Evolutionary conservation across 163 green algal genomes (phyloP).

Genomic region (Coccomyxa subellipsoidea): DNA sequence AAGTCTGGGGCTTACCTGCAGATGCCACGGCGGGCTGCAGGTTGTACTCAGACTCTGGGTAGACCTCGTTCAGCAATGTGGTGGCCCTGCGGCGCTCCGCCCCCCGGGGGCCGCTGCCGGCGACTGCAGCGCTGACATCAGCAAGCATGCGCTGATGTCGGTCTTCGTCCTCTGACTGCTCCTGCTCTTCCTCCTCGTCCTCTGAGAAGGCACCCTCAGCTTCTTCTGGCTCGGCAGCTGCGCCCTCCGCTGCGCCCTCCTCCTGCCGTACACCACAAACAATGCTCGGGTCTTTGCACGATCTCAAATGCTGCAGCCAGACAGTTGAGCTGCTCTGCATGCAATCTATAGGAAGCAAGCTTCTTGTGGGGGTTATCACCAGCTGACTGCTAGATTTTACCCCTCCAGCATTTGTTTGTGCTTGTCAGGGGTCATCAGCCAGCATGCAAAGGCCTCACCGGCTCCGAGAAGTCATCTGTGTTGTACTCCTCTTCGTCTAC

Average conservation of each 20-base stretch:
- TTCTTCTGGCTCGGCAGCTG: background rate
- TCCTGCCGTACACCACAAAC: too few relatives aligned
- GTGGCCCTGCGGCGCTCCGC: background rate
- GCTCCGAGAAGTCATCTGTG: constrained; percentile 23
- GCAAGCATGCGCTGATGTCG: constrained; percentile 41
- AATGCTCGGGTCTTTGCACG: too few relatives aligned
- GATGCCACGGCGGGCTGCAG: constrained; percentile 37
- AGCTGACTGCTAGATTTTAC: background rate
- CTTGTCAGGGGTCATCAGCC: too few relatives aligned
- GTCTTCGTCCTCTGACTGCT: constrained; percentile 22
- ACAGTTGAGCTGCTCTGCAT: too few relatives aligned
- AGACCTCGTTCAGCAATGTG: constrained; percentile 48
- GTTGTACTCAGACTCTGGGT: constrained; percentile 74
- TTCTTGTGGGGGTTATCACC: background rate
- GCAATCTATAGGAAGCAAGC: too few relatives aligned
- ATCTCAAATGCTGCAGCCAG: too few relatives aligned
- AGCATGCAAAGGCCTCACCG: background rate
- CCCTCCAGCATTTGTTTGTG: background rate
- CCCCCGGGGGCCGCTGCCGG: background rate
- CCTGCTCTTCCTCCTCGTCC: constrained; percentile 21
- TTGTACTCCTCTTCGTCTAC: constrained; percentile 27
- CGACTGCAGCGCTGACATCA: constrained; percentile 23
- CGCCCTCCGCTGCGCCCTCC: background rate
- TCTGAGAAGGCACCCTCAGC: background rate
- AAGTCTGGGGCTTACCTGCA: constrained; percentile 12